Evolutionary conservation across 768 basidiomycete species (phyloP).

Genomic region (Podaxis mareebaensis): DNA sequence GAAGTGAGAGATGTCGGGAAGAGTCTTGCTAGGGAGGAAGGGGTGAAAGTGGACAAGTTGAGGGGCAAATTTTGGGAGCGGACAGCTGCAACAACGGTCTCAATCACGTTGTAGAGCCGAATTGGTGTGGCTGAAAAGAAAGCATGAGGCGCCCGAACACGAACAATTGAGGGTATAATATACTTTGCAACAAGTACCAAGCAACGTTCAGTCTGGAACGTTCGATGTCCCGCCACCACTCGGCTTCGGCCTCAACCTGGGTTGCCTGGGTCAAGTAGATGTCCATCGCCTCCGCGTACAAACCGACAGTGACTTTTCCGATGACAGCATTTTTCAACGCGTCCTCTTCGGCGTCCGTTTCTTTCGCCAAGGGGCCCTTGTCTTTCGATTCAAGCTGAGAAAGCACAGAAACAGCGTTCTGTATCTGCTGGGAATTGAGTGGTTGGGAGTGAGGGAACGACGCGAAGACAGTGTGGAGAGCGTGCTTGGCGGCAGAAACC

Average conservation of each 20-base stretch:
- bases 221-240: conserved; percentile 82
- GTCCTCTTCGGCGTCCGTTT: conserved; percentile 33
- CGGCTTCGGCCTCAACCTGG: conserved; percentile 70
- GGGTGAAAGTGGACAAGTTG: conserved; percentile 44
- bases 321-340: conserved; percentile 45
- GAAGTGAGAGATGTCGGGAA: conserved; percentile 45
- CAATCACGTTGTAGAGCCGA: conserved; percentile 37
- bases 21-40: conserved; percentile 46
- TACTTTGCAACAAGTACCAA: conserved; percentile 80
- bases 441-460: conserved; percentile 32
- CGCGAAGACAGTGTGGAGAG: conserved; percentile 38
- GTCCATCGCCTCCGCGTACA: conserved; percentile 71
- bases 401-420: conserved; percentile 27
- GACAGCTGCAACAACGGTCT: conserved; percentile 42
- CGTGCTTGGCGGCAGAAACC: conserved; percentile 25
- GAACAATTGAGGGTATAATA: conserved; percentile 26
- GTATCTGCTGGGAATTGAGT: conserved; percentile 28
- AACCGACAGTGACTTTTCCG: conserved; percentile 48
- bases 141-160: conserved; percentile 10
- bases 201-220: conserved; percentile 56
- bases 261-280: conserved; percentile 65
- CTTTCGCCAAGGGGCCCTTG: not conserved
- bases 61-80: conserved; percentile 46
- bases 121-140: conserved; percentile 43
- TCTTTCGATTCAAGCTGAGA: conserved; percentile 26